Evolutionary conservation across 441 rosid genomes (phyloP).

Genomic region (Adansonia grandidieri): DNA sequence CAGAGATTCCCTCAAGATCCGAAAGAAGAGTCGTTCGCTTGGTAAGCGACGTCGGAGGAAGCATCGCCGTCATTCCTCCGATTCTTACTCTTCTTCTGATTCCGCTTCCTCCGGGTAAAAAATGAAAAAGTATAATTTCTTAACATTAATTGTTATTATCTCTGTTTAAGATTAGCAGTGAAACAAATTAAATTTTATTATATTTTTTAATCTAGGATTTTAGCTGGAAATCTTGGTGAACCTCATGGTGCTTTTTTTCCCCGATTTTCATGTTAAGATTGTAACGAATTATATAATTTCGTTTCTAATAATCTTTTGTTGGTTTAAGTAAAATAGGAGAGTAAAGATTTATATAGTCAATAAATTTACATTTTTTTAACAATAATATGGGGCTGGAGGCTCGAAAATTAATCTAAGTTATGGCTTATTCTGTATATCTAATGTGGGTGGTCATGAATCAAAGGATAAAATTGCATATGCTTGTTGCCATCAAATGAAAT

Average conservation of each 20-base stretch:
- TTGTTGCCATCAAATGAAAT: background rate
- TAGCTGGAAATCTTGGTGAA: background rate
- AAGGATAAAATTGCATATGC: background rate
- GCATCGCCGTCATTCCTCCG: constrained; percentile 48
- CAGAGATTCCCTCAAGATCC: constrained; percentile 63
- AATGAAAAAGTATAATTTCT: background rate
- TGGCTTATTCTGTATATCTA: background rate
- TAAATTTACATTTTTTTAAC: background rate
- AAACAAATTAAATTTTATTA: background rate
- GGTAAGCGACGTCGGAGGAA: constrained; percentile 63
- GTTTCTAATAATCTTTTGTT: constrained; percentile 28
- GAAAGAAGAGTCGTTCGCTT: constrained; percentile 57
- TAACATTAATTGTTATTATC: background rate
- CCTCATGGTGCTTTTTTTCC: background rate
- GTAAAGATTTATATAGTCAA: background rate
- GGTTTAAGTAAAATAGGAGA: background rate
- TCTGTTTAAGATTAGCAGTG: background rate
- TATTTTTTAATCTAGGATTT: background rate
- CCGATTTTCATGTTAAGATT: background rate
- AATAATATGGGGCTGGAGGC: background rate
- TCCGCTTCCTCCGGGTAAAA: constrained; percentile 59
- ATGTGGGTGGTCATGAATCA: constrained; percentile 40
- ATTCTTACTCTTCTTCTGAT: constrained; percentile 46
- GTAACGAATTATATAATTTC: background rate
- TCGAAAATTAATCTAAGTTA: background rate